These are phyloP conservation scores for Tulasnella sp. DNA, from an alignment of 768 basidiomycete species.

Conservation along the genomic window DNA sequence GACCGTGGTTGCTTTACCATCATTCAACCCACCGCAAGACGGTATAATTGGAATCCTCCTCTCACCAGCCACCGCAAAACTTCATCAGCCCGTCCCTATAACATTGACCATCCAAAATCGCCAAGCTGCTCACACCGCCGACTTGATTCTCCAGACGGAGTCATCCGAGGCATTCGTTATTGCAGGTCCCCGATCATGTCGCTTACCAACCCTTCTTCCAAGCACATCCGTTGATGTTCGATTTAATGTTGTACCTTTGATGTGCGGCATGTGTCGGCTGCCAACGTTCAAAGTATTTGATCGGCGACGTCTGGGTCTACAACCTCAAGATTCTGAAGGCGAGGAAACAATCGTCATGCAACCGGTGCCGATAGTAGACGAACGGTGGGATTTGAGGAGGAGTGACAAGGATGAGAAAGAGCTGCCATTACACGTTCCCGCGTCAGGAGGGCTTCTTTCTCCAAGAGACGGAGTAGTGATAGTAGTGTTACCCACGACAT, in stretches of 20 bases:
- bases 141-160: slow-evolving; percentile 60
- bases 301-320: background rate
- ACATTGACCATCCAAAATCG: slow-evolving; percentile 52
- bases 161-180: slow-evolving; percentile 67
- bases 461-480: slow-evolving; percentile 2
- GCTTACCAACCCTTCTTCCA: slow-evolving; percentile 60
- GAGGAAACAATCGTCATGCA: slow-evolving; percentile 16
- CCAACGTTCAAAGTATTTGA: slow-evolving; percentile 44
- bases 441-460: background rate
- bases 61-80: slow-evolving; percentile 45
- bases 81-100: slow-evolving; percentile 50
- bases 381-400: slow-evolving; percentile 20
- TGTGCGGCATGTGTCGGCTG: slow-evolving; percentile 52
- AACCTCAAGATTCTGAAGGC: background rate
- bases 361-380: slow-evolving; percentile 20
- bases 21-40: slow-evolving; percentile 46
- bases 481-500: slow-evolving; percentile 4
- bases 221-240: slow-evolving; percentile 49
- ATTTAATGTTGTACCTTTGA: slow-evolving; percentile 61
- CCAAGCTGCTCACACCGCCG: slow-evolving; percentile 49
- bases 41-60: slow-evolving; percentile 52
- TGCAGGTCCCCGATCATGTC: slow-evolving; percentile 54
- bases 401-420: slow-evolving; percentile 9
- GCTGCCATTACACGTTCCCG: slow-evolving; percentile 11
- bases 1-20: slow-evolving; percentile 60